These are phyloP conservation scores for Scleromitrula shiraiana DNA, from an alignment of 2,329 filamentous ascomycete genomes.

Conservation along the genomic window DNA sequence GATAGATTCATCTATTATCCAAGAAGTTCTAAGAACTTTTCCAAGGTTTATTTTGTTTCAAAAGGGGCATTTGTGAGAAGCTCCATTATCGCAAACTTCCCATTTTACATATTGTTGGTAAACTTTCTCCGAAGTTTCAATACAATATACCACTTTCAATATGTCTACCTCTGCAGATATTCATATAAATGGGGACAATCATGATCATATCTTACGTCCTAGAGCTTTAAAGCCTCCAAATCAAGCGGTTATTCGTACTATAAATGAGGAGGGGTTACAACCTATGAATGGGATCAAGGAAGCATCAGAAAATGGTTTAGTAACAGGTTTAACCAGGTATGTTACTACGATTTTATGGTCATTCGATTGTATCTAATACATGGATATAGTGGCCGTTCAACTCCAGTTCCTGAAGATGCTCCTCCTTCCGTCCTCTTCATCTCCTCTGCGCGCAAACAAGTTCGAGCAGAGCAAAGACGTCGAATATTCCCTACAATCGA, in stretches of 20 bases:
- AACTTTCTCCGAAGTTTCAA: not conserved
- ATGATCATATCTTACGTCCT: conserved; percentile 28
- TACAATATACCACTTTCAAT: not conserved
- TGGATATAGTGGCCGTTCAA: conserved; percentile 70
- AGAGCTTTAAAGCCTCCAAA: conserved; percentile 24
- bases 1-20: not conserved
- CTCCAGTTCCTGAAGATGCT: conserved; percentile 78
- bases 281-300: conserved; percentile 12
- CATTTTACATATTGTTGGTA: not conserved
- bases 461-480: conserved; percentile 70
- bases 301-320: conserved; percentile 15
- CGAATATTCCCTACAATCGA: conserved; percentile 90
- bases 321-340: conserved; percentile 13
- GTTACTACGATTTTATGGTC: not conserved
- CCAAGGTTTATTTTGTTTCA: not conserved
- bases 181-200: conserved; percentile 20
- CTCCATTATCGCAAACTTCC: not conserved
- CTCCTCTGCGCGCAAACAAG: conserved; percentile 75
- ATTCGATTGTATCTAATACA: conserved; percentile 10
- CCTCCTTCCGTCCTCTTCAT: conserved; percentile 86
- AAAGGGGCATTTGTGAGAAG: conserved; percentile 6
- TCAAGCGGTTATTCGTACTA: conserved; percentile 20
- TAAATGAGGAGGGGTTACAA: conserved; percentile 21
- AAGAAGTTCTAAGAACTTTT: not conserved
- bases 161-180: conserved; percentile 28